Evolutionary conservation across 2,329 filamentous ascomycete species (phyloP).

Genomic region (Alternaria panax): DNA sequence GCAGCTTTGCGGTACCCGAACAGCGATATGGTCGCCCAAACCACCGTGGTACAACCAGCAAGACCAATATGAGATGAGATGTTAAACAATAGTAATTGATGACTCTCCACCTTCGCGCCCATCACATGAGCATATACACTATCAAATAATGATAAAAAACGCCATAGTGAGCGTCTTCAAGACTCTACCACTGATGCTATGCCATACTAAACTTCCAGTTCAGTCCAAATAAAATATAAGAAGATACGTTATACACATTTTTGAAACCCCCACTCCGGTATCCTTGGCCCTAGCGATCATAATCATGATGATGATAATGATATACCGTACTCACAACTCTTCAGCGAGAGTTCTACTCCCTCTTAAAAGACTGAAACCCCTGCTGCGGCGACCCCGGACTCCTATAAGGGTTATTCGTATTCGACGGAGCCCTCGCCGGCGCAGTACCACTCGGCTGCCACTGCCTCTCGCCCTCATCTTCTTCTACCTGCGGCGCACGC

Average conservation of each 20-base stretch:
- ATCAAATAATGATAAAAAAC: background rate
- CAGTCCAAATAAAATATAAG: background rate
- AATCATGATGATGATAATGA: background rate
- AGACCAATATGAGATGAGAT: background rate
- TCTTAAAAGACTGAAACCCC: slow-evolving; percentile 11
- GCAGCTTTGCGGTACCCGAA: background rate
- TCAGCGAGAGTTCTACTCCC: slow-evolving; percentile 8
- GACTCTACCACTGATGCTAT: background rate
- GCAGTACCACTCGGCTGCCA: slow-evolving; percentile 17
- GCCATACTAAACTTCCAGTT: background rate
- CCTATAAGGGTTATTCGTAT: slow-evolving; percentile 27
- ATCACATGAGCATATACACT: background rate
- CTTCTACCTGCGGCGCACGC: slow-evolving; percentile 23
- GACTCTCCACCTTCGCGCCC: background rate
- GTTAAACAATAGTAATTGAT: background rate
- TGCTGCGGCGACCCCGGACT: slow-evolving; percentile 9
- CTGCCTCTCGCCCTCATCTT: slow-evolving; percentile 25
- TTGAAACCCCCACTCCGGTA: background rate
- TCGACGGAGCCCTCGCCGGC: background rate
- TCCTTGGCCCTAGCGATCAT: background rate
- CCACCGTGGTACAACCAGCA: background rate
- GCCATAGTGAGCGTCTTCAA: background rate
- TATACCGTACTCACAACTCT: background rate
- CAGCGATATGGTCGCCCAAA: background rate
- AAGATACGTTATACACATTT: background rate